Conservation (phyloP, 352 stramenopile species). For the Phytopythium boreale region DNA sequence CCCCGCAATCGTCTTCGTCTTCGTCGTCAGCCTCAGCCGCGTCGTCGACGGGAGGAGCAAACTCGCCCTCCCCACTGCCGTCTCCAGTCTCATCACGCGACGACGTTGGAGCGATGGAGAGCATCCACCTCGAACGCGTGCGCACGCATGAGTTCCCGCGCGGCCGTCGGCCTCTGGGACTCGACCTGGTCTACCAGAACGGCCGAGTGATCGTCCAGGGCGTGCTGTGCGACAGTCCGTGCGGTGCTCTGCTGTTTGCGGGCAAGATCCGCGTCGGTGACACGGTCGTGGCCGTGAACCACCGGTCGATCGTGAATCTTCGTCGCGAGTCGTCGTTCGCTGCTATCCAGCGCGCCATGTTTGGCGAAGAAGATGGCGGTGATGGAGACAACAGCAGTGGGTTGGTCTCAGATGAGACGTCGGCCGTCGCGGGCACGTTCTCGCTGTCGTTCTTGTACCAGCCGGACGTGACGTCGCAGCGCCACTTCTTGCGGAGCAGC, state of each 20-base stretch:
- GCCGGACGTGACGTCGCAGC: conserved; percentile 13
- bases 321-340: conserved; percentile 75
- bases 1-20: conserved; percentile 2
- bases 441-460: conserved; percentile 76
- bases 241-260: conserved; percentile 55
- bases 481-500: conserved; percentile 3
- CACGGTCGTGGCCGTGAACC: conserved; percentile 71
- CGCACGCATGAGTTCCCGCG: conserved; percentile 58
- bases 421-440: conserved; percentile 26
- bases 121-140: conserved; percentile 44
- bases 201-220: conserved; percentile 76
- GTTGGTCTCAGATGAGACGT: conserved; percentile 3
- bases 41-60: background rate
- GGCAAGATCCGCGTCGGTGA: conserved; percentile 77
- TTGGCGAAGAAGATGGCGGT: conserved; percentile 19
- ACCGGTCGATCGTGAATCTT: conserved; percentile 79
- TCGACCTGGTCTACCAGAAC: conserved; percentile 82
- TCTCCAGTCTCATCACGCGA: background rate
- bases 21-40: conserved; percentile 2
- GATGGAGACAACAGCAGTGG: conserved; percentile 10
- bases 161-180: conserved; percentile 45
- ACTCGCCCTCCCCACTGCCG: background rate
- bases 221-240: conserved; percentile 62
- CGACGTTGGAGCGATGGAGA: background rate
- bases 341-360: conserved; percentile 66